Conservation (phyloP, 2,329 filamentous ascomycete genomes). For the Fusarium buharicum region DNA sequence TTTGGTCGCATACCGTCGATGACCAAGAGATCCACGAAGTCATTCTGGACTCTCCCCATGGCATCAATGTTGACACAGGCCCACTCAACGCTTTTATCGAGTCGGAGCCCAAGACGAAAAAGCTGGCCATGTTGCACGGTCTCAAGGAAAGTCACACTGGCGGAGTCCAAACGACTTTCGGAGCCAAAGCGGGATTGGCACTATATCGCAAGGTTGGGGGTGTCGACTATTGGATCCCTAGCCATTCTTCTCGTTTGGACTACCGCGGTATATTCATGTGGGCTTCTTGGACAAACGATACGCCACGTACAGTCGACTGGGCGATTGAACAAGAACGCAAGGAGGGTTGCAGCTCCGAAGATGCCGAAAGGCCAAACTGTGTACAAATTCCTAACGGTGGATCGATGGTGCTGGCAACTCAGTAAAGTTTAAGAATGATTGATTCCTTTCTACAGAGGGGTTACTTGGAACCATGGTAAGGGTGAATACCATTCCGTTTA, state of each 20-base stretch:
- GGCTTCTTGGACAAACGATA: conserved; percentile 26
- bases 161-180: conserved; percentile 15
- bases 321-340: conserved; percentile 34
- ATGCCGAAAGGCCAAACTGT: conserved; percentile 10
- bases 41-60: conserved; percentile 39
- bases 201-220: conserved; percentile 38
- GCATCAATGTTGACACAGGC: conserved; percentile 26
- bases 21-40: conserved; percentile 33
- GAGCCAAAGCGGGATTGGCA: conserved; percentile 31
- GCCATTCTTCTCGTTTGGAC: conserved; percentile 23
- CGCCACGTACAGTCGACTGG: conserved; percentile 33
- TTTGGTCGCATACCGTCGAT: conserved; percentile 34
- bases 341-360: not conserved
- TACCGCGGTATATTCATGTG: conserved; percentile 35
- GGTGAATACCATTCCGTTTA: no score
- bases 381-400: conserved; percentile 30
- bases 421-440: no score
- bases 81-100: conserved; percentile 35
- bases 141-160: conserved; percentile 37
- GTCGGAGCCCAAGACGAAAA: conserved; percentile 34
- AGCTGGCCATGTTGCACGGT: conserved; percentile 41
- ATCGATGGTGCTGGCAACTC: conserved; percentile 26
- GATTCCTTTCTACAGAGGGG: no score
- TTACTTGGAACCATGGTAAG: no score
- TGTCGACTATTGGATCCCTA: conserved; percentile 36